Evolutionary conservation across 805 yeast genomes (phyloP).

Genomic region (Naumovozyma castellii): DNA sequence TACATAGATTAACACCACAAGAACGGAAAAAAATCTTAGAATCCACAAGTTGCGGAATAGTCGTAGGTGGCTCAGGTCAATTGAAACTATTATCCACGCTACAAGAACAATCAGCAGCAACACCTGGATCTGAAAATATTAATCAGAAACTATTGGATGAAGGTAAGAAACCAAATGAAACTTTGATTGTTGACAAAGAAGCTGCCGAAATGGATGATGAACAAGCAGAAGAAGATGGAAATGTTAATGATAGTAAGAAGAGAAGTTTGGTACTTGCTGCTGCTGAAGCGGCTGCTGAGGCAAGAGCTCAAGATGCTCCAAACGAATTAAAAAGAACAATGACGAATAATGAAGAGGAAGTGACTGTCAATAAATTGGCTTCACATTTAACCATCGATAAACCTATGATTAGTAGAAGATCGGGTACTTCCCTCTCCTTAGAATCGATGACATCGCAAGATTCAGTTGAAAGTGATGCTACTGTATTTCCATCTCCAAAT

Average conservation of each 20-base stretch:
- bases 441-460: constrained; percentile 12
- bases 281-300: constrained; percentile 32
- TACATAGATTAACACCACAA: constrained; percentile 46
- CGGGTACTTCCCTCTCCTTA: constrained; percentile 23
- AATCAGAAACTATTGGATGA: constrained; percentile 7
- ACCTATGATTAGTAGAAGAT: constrained; percentile 34
- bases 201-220: constrained; percentile 18
- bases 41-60: constrained; percentile 54
- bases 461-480: constrained; percentile 15
- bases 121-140: neutral
- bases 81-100: constrained; percentile 34
- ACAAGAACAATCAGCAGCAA: constrained; percentile 6
- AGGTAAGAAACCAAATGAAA: constrained; percentile 6
- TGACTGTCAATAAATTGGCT: constrained; percentile 27
- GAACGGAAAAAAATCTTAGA: constrained; percentile 39
- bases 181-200: neutral
- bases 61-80: constrained; percentile 72
- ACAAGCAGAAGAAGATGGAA: constrained; percentile 31
- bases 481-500: constrained; percentile 25
- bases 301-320: constrained; percentile 30
- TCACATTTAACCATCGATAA: constrained; percentile 34
- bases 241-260: constrained; percentile 12
- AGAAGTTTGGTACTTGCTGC: constrained; percentile 29
- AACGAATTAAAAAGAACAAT: constrained; percentile 22
- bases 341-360: constrained; percentile 33